Conservation (phyloP, 805 yeast species). For the Cyberlindnera euphorbiiphila region DNA sequence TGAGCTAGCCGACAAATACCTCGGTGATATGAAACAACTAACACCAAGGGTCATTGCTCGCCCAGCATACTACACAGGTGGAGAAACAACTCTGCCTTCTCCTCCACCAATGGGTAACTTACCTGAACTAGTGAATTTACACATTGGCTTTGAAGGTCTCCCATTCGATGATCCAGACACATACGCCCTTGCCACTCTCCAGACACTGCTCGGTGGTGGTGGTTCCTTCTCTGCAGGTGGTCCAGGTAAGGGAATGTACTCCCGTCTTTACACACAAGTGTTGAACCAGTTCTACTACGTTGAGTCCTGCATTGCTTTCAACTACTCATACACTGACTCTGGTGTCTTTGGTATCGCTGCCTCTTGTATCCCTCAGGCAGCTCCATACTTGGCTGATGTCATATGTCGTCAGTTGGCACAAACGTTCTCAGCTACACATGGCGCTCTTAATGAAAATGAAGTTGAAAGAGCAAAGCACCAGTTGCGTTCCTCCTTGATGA, state of each 20-base stretch:
- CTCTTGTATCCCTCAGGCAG: slow-evolving; percentile 82
- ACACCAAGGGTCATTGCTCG: slow-evolving; percentile 28
- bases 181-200: slow-evolving; percentile 86
- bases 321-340: slow-evolving; percentile 84
- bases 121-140: slow-evolving; percentile 75
- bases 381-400: slow-evolving; percentile 77
- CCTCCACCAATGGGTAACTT: slow-evolving; percentile 45
- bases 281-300: slow-evolving; percentile 87
- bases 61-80: slow-evolving; percentile 54
- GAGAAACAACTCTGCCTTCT: slow-evolving; percentile 51
- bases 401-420: slow-evolving; percentile 59
- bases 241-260: slow-evolving; percentile 98
- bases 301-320: slow-evolving; percentile 83
- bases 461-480: slow-evolving; percentile 90
- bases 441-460: slow-evolving; percentile 66
- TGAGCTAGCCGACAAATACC: slow-evolving; percentile 53
- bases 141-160: slow-evolving; percentile 83
- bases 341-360: slow-evolving; percentile 89
- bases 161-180: slow-evolving; percentile 82
- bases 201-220: slow-evolving; percentile 92
- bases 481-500: slow-evolving; percentile 77
- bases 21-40: slow-evolving; percentile 55
- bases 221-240: slow-evolving; percentile 98
- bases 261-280: slow-evolving; percentile 86
- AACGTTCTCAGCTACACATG: slow-evolving; percentile 48